A percentile compares a stretch with the other conserved stretches of the same genome.
Conservation (phyloP, 2,329 filamentous ascomycete species). For the Fusarium continuum region DNA sequence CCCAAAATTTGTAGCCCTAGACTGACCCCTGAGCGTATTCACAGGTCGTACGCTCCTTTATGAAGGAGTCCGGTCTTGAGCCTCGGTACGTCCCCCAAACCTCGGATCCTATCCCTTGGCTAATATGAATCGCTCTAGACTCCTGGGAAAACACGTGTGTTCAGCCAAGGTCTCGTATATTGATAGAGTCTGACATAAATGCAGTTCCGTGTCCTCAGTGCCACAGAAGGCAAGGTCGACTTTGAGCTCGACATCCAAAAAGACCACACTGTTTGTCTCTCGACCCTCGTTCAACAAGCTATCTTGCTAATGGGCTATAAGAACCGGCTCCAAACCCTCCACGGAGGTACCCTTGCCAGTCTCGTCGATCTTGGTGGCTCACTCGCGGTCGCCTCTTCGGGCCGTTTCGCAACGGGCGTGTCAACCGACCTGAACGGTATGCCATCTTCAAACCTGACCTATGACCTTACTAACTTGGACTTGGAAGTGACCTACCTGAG, state of each 20-base stretch:
- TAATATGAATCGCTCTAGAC: slow-evolving; percentile 25
- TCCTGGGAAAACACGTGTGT: slow-evolving; percentile 44
- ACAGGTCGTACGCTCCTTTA: slow-evolving; percentile 88
- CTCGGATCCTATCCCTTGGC: not conserved
- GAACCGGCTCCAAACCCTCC: slow-evolving; percentile 80
- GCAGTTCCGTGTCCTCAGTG: slow-evolving; percentile 73
- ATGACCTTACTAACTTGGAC: not conserved
- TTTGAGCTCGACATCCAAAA: slow-evolving; percentile 80
- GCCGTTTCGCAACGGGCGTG: slow-evolving; percentile 69
- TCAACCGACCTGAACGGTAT: slow-evolving; percentile 71
- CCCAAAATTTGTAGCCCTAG: fast-evolving
- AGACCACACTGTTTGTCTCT: slow-evolving; percentile 73
- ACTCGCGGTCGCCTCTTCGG: slow-evolving; percentile 71
- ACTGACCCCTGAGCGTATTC: not conserved
- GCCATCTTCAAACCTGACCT: fast-evolving
- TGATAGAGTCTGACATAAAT: not conserved
- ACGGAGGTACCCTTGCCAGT: slow-evolving; percentile 81
- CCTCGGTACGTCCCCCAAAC: slow-evolving; percentile 69
- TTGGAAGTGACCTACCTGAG: slow-evolving; percentile 68
- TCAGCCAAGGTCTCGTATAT: fast-evolving
- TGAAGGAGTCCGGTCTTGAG: slow-evolving; percentile 85
- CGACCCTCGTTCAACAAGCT: not conserved
- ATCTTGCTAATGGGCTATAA: slow-evolving; percentile 44
- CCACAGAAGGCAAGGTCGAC: slow-evolving; percentile 72
- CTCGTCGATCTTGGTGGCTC: slow-evolving; percentile 75